phyloP scores from a whole-genome alignment of 371 early-diverging fungal species.

The Parasitella parasitica region DNA sequence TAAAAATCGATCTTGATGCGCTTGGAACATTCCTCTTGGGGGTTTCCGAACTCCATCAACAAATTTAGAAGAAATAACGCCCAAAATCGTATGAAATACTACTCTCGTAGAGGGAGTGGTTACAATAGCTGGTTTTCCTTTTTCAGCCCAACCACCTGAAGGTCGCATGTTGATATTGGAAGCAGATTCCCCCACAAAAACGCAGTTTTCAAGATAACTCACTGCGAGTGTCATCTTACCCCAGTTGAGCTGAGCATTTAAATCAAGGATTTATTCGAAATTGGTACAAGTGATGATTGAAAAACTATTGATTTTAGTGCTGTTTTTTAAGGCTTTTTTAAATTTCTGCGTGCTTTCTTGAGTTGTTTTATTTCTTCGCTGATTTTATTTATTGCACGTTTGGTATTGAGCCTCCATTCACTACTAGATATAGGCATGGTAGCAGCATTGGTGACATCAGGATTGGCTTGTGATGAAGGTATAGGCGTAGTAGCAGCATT shows the following conservation, averaged over 20 bases:
- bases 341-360: conserved; percentile 8
- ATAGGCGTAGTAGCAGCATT: conserved; percentile 4
- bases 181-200: conserved; percentile 19
- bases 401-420: conserved; percentile 6
- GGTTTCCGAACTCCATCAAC: background rate
- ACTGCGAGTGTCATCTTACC: too few relatives aligned
- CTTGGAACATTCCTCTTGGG: too few relatives aligned
- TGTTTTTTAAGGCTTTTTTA: conserved; percentile 18
- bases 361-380: conserved; percentile 13
- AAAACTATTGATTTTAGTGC: conserved; percentile 9
- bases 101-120: conserved; percentile 13
- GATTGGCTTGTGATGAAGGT: conserved; percentile 8
- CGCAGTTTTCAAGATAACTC: too few relatives aligned
- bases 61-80: conserved; percentile 21
- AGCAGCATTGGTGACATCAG: conserved; percentile 9
- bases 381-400: conserved; percentile 17
- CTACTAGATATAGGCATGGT: conserved; percentile 12
- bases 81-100: conserved; percentile 18
- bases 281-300: too few relatives aligned
- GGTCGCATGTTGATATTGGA: conserved; percentile 23
- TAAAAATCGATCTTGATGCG: too few relatives aligned
- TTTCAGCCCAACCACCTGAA: conserved; percentile 12
- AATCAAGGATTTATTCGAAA: too few relatives aligned
- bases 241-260: too few relatives aligned
- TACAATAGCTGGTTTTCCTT: conserved; percentile 22